Conservation (phyloP, 2,329 filamentous ascomycete genomes). For the Aureobasidium namibiae region DNA sequence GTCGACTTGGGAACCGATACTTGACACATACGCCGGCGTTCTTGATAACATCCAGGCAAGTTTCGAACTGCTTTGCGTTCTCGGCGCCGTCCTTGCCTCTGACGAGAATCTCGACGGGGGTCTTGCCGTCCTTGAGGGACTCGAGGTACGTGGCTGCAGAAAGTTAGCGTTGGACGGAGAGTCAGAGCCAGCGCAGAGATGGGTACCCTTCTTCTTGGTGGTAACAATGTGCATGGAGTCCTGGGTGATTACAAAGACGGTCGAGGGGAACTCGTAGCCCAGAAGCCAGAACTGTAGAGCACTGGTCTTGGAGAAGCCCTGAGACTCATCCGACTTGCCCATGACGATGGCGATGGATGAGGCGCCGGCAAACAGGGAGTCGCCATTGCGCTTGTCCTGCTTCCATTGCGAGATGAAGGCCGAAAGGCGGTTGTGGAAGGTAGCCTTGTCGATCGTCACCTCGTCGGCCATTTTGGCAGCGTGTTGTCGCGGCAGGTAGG, state of each 20-base stretch:
- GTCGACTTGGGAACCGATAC: neutral
- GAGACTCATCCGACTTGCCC: constrained; percentile 86
- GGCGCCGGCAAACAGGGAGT: constrained; percentile 76
- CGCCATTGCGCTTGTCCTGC: constrained; percentile 81
- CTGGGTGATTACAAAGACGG: constrained; percentile 81
- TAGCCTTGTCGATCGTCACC: constrained; percentile 89
- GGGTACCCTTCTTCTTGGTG: constrained; percentile 87
- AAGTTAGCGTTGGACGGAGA: constrained; percentile 26
- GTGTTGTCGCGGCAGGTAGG: neutral
- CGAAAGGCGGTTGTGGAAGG: constrained; percentile 88
- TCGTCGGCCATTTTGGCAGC: constrained; percentile 55
- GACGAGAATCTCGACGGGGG: constrained; percentile 84
- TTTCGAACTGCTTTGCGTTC: constrained; percentile 83
- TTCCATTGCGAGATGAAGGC: constrained; percentile 90
- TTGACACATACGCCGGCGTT: constrained; percentile 61
- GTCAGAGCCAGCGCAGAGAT: constrained; percentile 30
- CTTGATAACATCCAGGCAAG: constrained; percentile 80
- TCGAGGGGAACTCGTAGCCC: constrained; percentile 96
- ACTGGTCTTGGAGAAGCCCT: constrained; percentile 89
- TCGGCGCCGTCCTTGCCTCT: constrained; percentile 84
- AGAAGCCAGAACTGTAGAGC: constrained; percentile 97
- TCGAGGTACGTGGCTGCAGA: constrained; percentile 79
- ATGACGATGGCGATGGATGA: constrained; percentile 83
- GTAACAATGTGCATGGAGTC: constrained; percentile 89
- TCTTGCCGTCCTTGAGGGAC: constrained; percentile 82